Evolutionary conservation across 129 eudicot genomes (phyloP).

Genomic region (Helichrysum umbraculigerum): DNA sequence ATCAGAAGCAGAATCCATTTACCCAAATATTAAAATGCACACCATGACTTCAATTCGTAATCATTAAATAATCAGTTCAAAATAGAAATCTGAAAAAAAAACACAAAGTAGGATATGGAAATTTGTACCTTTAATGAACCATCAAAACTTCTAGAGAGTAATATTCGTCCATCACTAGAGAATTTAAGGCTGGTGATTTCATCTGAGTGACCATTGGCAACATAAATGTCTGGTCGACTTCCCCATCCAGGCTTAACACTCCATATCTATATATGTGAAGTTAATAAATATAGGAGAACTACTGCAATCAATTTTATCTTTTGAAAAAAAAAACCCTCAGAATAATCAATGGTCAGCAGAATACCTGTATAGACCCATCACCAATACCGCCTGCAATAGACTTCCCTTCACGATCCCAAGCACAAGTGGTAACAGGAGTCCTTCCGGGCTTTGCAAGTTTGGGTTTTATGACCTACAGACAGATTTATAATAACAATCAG

Average conservation of each 20-base stretch:
- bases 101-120: neutral
- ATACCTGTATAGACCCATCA: slow-evolving; percentile 98
- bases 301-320: neutral
- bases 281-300: neutral
- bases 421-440: slow-evolving; percentile 91
- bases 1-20: neutral
- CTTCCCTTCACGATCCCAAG: slow-evolving; percentile 97
- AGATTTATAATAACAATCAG: slow-evolving; percentile 21
- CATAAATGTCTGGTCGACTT: slow-evolving; percentile 87
- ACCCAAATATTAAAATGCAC: neutral
- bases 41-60: neutral
- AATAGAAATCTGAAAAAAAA: neutral
- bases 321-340: neutral
- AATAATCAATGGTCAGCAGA: slow-evolving; percentile 1
- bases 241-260: slow-evolving; percentile 94
- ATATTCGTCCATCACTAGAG: slow-evolving; percentile 76
- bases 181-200: slow-evolving; percentile 89
- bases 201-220: slow-evolving; percentile 68
- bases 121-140: slow-evolving; percentile 75
- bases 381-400: slow-evolving; percentile 92
- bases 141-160: slow-evolving; percentile 95
- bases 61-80: neutral
- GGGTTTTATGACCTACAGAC: slow-evolving; percentile 84
- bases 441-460: slow-evolving; percentile 94
- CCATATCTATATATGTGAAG: slow-evolving; percentile 62